Base-by-base conservation (phyloP, 345 rosid species). In the Salix udensis region DNA sequence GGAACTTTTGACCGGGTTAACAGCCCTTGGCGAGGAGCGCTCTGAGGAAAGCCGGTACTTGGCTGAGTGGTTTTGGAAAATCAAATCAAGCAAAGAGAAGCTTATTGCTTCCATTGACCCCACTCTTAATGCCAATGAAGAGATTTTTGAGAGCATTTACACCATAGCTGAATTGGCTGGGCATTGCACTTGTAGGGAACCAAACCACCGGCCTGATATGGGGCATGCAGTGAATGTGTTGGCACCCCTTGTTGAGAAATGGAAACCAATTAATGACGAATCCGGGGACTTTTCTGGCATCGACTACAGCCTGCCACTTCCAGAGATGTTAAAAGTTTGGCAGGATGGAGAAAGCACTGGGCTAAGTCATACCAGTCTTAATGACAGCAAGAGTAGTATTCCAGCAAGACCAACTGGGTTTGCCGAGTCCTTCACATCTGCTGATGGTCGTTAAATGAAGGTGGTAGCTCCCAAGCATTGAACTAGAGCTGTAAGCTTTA, bases 141-240 rank as follows among this genome's bases (percentile, higher is more conserved):
- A 84, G 61, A 79, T 83, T 23, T 69, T 78, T 18, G 85, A 80
- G 67, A 85, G 85, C 81, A 79, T 85, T 24, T 58, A 72, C 66
- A 50, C 60, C 44, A 69, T 87, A 24, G 87, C 84, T 12, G 90
- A 85, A 50, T 76, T 85, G 23, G 90, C 90, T 9, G 86, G 90
- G 64, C 85, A 85, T 66, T 87, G 90, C 87, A 82, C 90, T 2
- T 82, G 82, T 6, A 78, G 88, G 55, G 90, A 87, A 37, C 90
- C 88, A 48, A 72, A 71, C 73, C 88, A 85, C 34, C 80, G 90
- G 18, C 90, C 90, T 8, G 88, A 87, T 72, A 87, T 87, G 90
- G 78, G 87, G 40, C 85, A 87, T 11, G 88, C 65, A 18, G 90
- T 87, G 67, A 87, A 78, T 14, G 78, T 84, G 28, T 78, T 87